A percentile compares a stretch with the other conserved stretches of the same genome.
Conservation (phyloP, 257 asterid species). For the Penstemon newberryi region DNA sequence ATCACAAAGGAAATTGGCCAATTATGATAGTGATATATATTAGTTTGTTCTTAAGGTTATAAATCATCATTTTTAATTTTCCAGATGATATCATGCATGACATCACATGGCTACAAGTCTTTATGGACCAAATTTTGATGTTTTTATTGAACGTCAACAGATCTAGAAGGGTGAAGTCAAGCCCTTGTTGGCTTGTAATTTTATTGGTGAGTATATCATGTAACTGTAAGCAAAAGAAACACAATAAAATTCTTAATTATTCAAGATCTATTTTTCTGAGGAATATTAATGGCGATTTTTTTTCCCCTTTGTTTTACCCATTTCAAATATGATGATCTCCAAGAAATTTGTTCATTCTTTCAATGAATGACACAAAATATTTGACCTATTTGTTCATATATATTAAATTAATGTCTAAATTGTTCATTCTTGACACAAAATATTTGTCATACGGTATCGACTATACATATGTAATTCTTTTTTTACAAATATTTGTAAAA, state of each 20-base stretch:
- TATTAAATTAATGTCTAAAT: no score
- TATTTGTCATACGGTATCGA: no score
- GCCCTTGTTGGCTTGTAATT: background rate
- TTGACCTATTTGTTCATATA: no score
- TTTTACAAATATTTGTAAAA: no score
- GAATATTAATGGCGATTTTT: no score
- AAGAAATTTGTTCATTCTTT: no score
- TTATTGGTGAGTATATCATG: background rate
- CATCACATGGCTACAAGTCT: slow-evolving; percentile 14
- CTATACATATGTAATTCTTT: no score
- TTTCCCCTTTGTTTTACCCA: no score
- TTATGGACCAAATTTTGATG: slow-evolving; percentile 15
- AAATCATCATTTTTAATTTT: background rate
- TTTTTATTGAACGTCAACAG: background rate
- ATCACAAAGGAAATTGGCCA: background rate
- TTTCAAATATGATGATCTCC: no score
- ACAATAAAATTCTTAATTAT: background rate
- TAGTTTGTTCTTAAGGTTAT: background rate
- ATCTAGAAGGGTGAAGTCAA: slow-evolving; percentile 18
- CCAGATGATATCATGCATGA: slow-evolving; percentile 22
- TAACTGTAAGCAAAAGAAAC: background rate
- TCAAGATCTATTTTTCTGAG: no score
- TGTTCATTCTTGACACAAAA: no score
- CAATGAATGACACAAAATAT: no score
- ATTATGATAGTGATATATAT: background rate